Base-by-base conservation (phyloP, 768 basidiomycete species). In the Pisolithus sp. region DNA sequence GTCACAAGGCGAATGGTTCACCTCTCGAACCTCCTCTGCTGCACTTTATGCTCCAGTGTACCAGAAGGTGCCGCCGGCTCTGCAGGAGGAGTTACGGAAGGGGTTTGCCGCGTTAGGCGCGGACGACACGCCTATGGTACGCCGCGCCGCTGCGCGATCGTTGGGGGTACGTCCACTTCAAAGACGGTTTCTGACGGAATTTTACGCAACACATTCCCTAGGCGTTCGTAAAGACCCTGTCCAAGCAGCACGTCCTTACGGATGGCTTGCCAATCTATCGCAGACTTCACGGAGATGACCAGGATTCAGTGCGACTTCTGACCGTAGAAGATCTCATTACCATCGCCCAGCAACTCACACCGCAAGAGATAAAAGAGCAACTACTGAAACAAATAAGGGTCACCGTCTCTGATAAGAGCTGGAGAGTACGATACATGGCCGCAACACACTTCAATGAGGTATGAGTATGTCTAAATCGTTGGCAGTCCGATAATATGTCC, bases 101-200 rank as follows among this genome's bases (percentile, higher is more conserved):
- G 80, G 85, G 48, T 99, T 90, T 61, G 76, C 83, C 8, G 77
- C 81, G 30, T 79, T 99, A 28, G 89, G 87, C 8, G 78, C 82
- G 18, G 96, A 99, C 65, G 96, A 99, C 64, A 99, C 96, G 12
- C 96, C 96, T 23, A 99, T 99, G 96, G 95, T 97, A 53, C 78
- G 94, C 62, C 79, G 96, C 56, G 94, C 95, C 24, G 93, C 93
- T 44, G 94, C 94, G 12, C 96, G 93, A 70, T 92, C 89, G 81
- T 85, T 98, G 43, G 95, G 92, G 45, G 94, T 97, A 68, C 65
- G 91, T 81, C 23, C 53, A 39, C n/a, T 10, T 30, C 18, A 26
- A 3, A 7, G 38, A 28, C 26, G 15, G 28, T 9, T 6, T 53
- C 51, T 46, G 20, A 55, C 18, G 23, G 56, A 59, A 20, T 61